phyloP scores from a whole-genome alignment of 176 grass and related monocot species.

The Urochloa ruziziensis region DNA sequence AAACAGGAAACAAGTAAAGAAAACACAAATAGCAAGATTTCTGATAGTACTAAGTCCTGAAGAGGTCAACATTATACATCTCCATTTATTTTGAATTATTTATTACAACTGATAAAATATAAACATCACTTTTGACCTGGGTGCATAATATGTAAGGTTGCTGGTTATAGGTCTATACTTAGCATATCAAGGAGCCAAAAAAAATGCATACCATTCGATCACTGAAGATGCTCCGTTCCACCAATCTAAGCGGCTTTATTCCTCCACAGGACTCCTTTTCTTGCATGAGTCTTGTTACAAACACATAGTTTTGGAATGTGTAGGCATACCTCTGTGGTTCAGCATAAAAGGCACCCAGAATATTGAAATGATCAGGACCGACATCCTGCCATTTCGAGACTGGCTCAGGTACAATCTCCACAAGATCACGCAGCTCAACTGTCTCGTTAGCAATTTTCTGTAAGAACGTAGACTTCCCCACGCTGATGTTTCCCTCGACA shows the following conservation, averaged over 20 bases:
- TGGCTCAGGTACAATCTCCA: slow-evolving; percentile 69
- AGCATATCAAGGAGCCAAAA: background rate
- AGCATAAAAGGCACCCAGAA: slow-evolving; percentile 66
- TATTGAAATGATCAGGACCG: slow-evolving; percentile 70
- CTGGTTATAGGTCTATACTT: background rate
- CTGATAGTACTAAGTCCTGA: background rate
- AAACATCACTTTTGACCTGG: background rate
- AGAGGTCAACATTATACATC: background rate
- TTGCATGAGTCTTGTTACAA: slow-evolving; percentile 81
- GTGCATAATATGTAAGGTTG: background rate
- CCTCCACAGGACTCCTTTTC: slow-evolving; percentile 61
- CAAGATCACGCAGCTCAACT: slow-evolving; percentile 60
- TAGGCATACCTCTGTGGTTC: slow-evolving; percentile 70
- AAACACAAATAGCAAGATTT: background rate
- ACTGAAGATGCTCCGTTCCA: slow-evolving; percentile 77
- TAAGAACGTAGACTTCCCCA: slow-evolving; percentile 70
- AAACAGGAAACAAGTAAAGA: background rate
- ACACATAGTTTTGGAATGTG: slow-evolving; percentile 85
- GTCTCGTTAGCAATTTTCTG: slow-evolving; percentile 70
- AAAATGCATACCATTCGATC: slow-evolving; percentile 52
- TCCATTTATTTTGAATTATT: background rate
- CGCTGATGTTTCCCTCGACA: slow-evolving; percentile 83
- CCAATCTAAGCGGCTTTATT: slow-evolving; percentile 72
- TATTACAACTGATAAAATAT: background rate
- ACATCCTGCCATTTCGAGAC: slow-evolving; percentile 74